Conservation (phyloP, 441 rosid species). For the Caryocar brasiliense region DNA sequence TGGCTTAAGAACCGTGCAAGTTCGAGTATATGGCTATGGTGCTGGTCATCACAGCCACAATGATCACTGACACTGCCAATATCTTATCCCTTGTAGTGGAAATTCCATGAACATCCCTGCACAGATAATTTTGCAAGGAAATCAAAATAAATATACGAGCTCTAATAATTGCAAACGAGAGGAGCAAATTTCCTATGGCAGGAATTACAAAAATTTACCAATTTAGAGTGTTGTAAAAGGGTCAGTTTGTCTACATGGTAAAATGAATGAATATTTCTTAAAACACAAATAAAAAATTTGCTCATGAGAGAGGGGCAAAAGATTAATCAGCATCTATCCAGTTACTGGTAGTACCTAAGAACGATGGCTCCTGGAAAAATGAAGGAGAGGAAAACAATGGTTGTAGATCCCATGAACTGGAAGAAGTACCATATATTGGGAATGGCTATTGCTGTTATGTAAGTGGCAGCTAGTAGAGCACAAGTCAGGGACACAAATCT, state of each 20-base stretch:
- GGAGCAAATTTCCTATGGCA: too few relatives aligned
- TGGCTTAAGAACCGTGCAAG: too few relatives aligned
- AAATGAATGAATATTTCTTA: too few relatives aligned
- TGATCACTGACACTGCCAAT: conserved; percentile 47
- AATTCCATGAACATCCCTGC: conserved; percentile 59
- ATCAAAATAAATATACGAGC: too few relatives aligned
- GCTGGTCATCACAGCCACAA: conserved; percentile 58
- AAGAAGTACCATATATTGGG: conserved; percentile 80
- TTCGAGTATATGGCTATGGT: conserved; percentile 58
- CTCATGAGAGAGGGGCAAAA: neutral
- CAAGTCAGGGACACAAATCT: conserved; percentile 55
- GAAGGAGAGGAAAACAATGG: conserved; percentile 66
- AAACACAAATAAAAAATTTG: too few relatives aligned
- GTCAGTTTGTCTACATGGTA: too few relatives aligned
- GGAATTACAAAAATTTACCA: too few relatives aligned
- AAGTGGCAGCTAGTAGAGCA: conserved; percentile 32
- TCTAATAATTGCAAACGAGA: too few relatives aligned
- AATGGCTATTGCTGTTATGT: conserved; percentile 48
- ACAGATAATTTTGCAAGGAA: too few relatives aligned
- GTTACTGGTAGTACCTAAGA: conserved; percentile 47
- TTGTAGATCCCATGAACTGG: conserved; percentile 75
- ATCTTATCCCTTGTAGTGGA: conserved; percentile 52
- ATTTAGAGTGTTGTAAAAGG: too few relatives aligned
- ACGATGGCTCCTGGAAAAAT: conserved; percentile 75
- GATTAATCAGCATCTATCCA: too few relatives aligned